Percentiles rank a stretch among this genome's conserved stretches.
These are phyloP conservation scores for Rhododendron henanense DNA, from an alignment of 148 eudicot species.

Conservation along the genomic window DNA sequence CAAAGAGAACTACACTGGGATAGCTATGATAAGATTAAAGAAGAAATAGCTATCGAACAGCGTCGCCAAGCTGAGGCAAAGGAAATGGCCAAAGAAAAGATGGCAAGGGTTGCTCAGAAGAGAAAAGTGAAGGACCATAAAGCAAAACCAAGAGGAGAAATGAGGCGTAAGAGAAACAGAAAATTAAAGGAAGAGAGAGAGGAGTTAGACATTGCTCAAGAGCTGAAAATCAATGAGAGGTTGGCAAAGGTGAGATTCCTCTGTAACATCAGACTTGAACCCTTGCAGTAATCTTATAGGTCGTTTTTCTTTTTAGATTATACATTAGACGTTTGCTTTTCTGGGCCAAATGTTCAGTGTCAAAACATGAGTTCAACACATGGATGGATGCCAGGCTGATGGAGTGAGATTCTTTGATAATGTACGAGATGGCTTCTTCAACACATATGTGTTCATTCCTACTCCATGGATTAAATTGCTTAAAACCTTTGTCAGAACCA, in stretches of 20 bases:
- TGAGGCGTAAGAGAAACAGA: constrained; percentile 25
- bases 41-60: constrained; percentile 43
- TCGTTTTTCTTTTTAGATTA: neutral
- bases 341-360: neutral
- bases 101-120: constrained; percentile 27
- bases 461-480: neutral
- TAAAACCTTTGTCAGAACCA: neutral
- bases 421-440: neutral
- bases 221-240: constrained; percentile 41
- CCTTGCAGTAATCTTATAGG: neutral
- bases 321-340: neutral
- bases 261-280: neutral
- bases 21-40: constrained; percentile 59
- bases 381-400: neutral
- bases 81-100: constrained; percentile 33
- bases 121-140: constrained; percentile 33
- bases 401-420: neutral
- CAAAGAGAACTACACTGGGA: constrained; percentile 74
- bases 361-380: neutral
- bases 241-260: constrained; percentile 50
- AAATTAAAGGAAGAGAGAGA: constrained; percentile 39
- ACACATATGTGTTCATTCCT: neutral
- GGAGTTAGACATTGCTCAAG: constrained; percentile 30
- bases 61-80: constrained; percentile 42
- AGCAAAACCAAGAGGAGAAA: constrained; percentile 25